Base-by-base conservation (phyloP, 257 asterid genomes). In the Plantago elongata region DNA sequence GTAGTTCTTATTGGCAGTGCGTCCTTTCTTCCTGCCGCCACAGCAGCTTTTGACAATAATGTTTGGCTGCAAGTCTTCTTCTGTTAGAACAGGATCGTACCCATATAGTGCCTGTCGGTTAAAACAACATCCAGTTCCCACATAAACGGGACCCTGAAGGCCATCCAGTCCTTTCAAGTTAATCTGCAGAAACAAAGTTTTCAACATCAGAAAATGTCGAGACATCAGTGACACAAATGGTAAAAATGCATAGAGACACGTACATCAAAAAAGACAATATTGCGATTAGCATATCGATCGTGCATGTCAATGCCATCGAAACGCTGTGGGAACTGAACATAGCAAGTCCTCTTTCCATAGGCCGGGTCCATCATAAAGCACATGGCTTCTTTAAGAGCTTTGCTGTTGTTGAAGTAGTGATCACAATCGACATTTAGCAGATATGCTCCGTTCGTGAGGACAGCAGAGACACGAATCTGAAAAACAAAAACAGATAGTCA, bases 81-180 rank as follows among this genome's bases (percentile, higher is more conserved):
- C 90, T 9, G 94, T 79, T 67, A 84, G 76, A 61, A 81, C 83
- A 13, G 97, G 97, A 63, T 90, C 97, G 47, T 90, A 90, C 60
- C 97, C 97, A 14, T 90, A 90, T 13, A 90, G 67, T 61, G 97
- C 97, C 56, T 83, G 92, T 77, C 95, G 72, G 74, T 87, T 90
- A 70, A 90, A 90, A 71, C 97, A 90, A 71, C 97, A 90, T 34
- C 97, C 97, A 4, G 97, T 90, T 65, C 97, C 97, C 69, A 89
- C 97, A 40, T 89, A 89, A 57, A 89, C 87, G 11, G 97, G 97
- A 67, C 95, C 95, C 71, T 90, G 97, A 79, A 90, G 83, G 45
- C 97, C 97, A 38, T 90, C 97, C 61, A 84, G 75, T 56, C 97
- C 97, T 74, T 84, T 89, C 94, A 89, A 81, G 81, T 89, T 89